A percentile compares a stretch with the other conserved stretches of the same genome.
Conservation (phyloP, 805 yeast genomes). For the Maudiozyma turicensis region DNA sequence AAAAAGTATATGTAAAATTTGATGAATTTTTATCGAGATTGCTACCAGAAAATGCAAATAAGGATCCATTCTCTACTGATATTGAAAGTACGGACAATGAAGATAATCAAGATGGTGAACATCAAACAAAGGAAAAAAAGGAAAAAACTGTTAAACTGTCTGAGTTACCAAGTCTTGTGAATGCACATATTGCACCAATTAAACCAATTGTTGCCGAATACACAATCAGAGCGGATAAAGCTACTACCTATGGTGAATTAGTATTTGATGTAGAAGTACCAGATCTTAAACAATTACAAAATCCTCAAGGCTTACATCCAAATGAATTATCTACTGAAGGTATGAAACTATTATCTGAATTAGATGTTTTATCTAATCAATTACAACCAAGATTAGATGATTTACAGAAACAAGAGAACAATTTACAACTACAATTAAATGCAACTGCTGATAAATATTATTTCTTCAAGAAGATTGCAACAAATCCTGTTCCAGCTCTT, state of each 20-base stretch:
- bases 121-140: neutral
- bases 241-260: conserved; percentile 70
- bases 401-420: conserved; percentile 35
- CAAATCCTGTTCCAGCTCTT: conserved; percentile 70
- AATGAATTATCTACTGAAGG: conserved; percentile 26
- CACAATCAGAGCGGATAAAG: conserved; percentile 63
- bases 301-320: neutral
- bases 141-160: conserved; percentile 34
- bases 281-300: conserved; percentile 9
- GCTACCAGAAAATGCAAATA: conserved; percentile 21
- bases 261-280: conserved; percentile 68
- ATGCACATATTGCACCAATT: conserved; percentile 58
- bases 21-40: conserved; percentile 38
- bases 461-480: conserved; percentile 64
- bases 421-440: conserved; percentile 42
- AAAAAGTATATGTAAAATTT: conserved; percentile 43
- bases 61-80: neutral
- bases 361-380: conserved; percentile 22
- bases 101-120: neutral
- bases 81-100: neutral
- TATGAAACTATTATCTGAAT: conserved; percentile 18
- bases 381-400: conserved; percentile 34
- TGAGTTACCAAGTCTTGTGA: conserved; percentile 34
- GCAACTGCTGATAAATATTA: conserved; percentile 55
- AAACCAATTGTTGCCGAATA: conserved; percentile 75